Base-by-base conservation (phyloP, 2,329 filamentous ascomycete species). In the Fusarium caatingaense region DNA sequence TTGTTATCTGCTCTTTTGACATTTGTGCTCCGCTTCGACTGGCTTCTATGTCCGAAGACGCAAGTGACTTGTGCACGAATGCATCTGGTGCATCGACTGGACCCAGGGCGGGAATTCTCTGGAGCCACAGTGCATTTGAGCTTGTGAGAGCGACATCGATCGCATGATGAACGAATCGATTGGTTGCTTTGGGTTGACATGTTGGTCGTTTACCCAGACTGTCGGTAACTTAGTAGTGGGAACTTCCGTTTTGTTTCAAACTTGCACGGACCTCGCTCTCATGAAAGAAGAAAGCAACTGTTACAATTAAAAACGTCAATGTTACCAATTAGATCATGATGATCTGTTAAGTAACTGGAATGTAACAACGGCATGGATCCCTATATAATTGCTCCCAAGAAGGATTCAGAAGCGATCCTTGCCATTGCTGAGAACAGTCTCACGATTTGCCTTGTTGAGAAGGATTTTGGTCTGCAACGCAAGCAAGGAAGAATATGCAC, bases 31-130 rank as follows among this genome's bases (percentile, higher is more conserved):
- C 53, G 41, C 25, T 48, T 56, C 21, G 53, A 56, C 27, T 25
- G 53, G 21, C 41, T 56, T 5, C 53, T 30, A 16, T 28, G 53
- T 0, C 53, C 27, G 25, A 56, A 56, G 0, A 56, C 41, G 23
- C 42, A 56, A 9, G 42, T 56, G 20, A 48, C 53, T 18, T 56
- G 53, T 56, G 53, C 53, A 9, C 53, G 45, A 30, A 56, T 56
- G 9, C 53, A 56, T 25, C 53, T 48, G 20, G 42, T 48, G 53
- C 53, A 56, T 48, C 21, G 23, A 37, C 27, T 42, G 41, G 41
- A 8, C 21, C 28, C 27, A 1, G 53, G 37, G 9, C 41, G 21
- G 21, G 41, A 27, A 45, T 12, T 1, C 6, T 56, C 53, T 32
- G 53, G 15, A 0, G 53, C 46, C 10, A 37, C 28, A n/a, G 53